Evolutionary conservation across 768 basidiomycete genomes (phyloP).

Genomic region (Pholiota molesta): DNA sequence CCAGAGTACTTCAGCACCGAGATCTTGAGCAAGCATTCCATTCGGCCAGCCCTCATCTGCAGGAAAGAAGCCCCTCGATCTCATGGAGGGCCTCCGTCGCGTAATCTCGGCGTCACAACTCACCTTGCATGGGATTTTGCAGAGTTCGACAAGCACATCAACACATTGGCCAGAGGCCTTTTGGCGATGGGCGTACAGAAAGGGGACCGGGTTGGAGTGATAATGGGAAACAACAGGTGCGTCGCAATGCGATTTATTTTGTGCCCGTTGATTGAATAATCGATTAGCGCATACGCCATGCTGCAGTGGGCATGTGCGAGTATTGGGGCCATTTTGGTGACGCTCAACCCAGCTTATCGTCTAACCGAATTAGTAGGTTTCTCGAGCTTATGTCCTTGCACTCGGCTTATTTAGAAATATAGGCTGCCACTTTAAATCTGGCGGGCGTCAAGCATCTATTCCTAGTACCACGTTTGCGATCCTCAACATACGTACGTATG

Average conservation of each 20-base stretch:
- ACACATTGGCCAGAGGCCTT: constrained; percentile 72
- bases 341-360: constrained; percentile 82
- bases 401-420: constrained; percentile 8
- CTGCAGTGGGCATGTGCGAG: constrained; percentile 88
- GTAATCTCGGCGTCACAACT: constrained; percentile 47
- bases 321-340: constrained; percentile 81
- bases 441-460: constrained; percentile 72
- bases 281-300: constrained; percentile 69
- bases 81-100: constrained; percentile 63
- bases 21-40: constrained; percentile 51
- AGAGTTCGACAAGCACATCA: constrained; percentile 69
- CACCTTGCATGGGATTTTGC: constrained; percentile 75
- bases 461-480: constrained; percentile 68
- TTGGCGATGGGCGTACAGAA: constrained; percentile 68
- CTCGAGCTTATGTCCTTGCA: neutral
- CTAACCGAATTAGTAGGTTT: constrained; percentile 64
- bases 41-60: constrained; percentile 67
- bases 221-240: constrained; percentile 88
- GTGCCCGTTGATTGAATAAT: neutral
- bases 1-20: constrained; percentile 62
- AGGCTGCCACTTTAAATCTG: constrained; percentile 66
- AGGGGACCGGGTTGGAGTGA: constrained; percentile 77
- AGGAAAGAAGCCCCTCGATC: constrained; percentile 56
- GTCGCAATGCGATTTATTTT: constrained; percentile 8
- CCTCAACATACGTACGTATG: constrained; percentile 64